Percentiles rank a stretch among this genome's conserved stretches.
These are phyloP conservation scores for Vishniacozyma victoriae DNA, from an alignment of 768 basidiomycete species.

Conservation along the genomic window DNA sequence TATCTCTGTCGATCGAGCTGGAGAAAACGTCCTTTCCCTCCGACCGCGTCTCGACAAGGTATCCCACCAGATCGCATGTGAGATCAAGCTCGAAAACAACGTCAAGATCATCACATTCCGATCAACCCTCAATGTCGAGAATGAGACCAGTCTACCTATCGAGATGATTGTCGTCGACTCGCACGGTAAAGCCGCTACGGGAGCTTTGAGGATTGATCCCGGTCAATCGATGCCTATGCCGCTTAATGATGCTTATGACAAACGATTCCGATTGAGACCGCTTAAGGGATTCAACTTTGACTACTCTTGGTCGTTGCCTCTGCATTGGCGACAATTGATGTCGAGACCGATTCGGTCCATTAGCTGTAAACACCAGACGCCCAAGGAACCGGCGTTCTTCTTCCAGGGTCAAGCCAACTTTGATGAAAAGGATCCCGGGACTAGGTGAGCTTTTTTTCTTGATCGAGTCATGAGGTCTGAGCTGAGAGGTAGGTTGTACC, in stretches of 20 bases:
- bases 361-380: conserved; percentile 74
- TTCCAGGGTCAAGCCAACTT: conserved; percentile 87
- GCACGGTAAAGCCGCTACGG: conserved; percentile 69
- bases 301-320: conserved; percentile 80
- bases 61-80: conserved; percentile 75
- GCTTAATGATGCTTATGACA: conserved; percentile 76
- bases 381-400: conserved; percentile 80
- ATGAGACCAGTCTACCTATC: conserved; percentile 81
- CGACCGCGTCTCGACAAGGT: conserved; percentile 69
- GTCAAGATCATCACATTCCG: conserved; percentile 90
- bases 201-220: conserved; percentile 79
- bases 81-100: conserved; percentile 81
- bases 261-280: conserved; percentile 78
- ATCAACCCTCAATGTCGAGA: conserved; percentile 86
- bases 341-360: conserved; percentile 64
- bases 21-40: conserved; percentile 81
- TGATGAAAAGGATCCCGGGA: conserved; percentile 56
- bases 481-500: conserved; percentile 60
- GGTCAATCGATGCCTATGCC: conserved; percentile 84
- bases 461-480: background rate
- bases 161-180: conserved; percentile 87
- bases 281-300: conserved; percentile 81
- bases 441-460: conserved; percentile 52
- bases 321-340: conserved; percentile 84
- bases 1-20: conserved; percentile 88